Evolutionary conservation across 2,329 filamentous ascomycete genomes (phyloP), one percentile per base, ranked within the genome.

Genomic region (Paecilomyces fulvus): DNA sequence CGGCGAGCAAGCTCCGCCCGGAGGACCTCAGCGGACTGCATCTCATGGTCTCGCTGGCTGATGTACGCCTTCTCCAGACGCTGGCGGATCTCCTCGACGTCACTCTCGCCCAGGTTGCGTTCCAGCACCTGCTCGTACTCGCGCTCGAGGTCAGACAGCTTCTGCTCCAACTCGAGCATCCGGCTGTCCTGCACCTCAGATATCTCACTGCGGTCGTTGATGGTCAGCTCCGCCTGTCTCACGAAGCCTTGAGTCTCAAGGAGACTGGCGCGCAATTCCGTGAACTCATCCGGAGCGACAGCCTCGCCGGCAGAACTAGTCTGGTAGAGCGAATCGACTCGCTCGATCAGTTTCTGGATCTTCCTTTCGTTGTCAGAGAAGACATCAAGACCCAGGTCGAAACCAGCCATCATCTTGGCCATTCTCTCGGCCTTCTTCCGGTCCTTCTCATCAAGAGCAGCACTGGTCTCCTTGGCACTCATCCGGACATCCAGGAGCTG

Each of bases 361-460:
- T 85, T 86, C 61, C 87, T 83, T 73, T 99, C 94, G 65, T 96
- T 96, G 57, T 94, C 89, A 63, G 91, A 96, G 72, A 97, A 95
- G 30, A 95, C 86, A 57, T 96, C 92, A 52, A 88, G 87, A 49
- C 91, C 92, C 31, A 99, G 83, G 67, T 99, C 92, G 66, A 99
- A 97, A 3, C 92, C 91, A 58, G 94, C 94, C 92, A 99, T 96
- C 94, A 99, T 99, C 81, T 96, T 89, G 49, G 94, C 94, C 94
- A 99, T 99, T 76, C 95, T 94, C 77, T 99, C 94, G 0, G 92
- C 90, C 81, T 99, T 99, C 78, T 91, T 92, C 80, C 91, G 92
- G 76, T 97, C 95, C 80, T 99, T 99, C 75, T 97, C 94, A 65
- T 97, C 92, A 20, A 95, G 78, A 14, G 90, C 87, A 8, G 91